Percentiles rank a stretch among this genome's conserved stretches.
These are phyloP conservation scores for Ustilago vetiveriae DNA, from an alignment of 1,284 basidiomycete species.

Conservation along the genomic window DNA sequence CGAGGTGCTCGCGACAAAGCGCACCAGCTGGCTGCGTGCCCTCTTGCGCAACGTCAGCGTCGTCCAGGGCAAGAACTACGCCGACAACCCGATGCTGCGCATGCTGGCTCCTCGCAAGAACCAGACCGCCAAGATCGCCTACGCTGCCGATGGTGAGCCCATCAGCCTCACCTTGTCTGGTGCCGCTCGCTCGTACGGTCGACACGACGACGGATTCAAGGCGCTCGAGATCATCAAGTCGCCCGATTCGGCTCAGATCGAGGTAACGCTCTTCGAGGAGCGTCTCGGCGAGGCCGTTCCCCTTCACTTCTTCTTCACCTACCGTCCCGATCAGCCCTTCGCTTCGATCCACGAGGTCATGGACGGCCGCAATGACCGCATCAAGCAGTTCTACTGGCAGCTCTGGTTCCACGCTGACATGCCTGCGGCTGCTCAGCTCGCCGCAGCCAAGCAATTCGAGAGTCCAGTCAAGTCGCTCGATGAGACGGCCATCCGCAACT, in stretches of 20 bases:
- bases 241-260: constrained; percentile 70
- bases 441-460: constrained; percentile 42
- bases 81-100: constrained; percentile 88
- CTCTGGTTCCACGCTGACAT: constrained; percentile 64
- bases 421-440: constrained; percentile 47
- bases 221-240: constrained; percentile 73
- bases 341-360: constrained; percentile 93
- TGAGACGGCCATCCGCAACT: constrained; percentile 80
- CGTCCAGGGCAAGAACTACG: constrained; percentile 70
- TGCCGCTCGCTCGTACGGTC: constrained; percentile 80
- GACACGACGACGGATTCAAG: constrained; percentile 80
- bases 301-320: constrained; percentile 82
- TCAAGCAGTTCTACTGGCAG: constrained; percentile 73
- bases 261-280: constrained; percentile 85
- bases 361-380: constrained; percentile 84
- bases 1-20: constrained; percentile 80
- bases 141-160: constrained; percentile 70
- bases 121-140: constrained; percentile 78
- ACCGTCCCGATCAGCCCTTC: constrained; percentile 86
- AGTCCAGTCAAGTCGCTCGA: constrained; percentile 68
- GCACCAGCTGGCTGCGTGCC: constrained; percentile 86
- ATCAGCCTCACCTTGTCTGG: constrained; percentile 75
- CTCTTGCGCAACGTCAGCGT: constrained; percentile 83
- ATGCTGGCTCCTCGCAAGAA: constrained; percentile 82
- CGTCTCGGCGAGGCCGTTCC: constrained; percentile 81